Base-by-base conservation (phyloP, 192 early-diverging fungal genomes). In the Entomortierella chlamydospora region DNA sequence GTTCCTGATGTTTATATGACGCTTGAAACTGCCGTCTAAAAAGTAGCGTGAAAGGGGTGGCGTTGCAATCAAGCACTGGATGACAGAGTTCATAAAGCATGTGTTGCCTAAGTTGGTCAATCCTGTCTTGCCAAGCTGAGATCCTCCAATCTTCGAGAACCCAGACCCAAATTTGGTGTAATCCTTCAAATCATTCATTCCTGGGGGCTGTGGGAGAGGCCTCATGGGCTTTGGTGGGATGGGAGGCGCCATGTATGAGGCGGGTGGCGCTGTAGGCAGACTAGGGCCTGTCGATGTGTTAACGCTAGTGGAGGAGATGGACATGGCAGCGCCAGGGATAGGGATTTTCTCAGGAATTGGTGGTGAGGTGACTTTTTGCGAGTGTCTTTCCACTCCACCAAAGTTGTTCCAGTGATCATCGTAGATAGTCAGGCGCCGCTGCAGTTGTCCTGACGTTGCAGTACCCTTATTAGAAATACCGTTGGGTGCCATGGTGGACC, bases 31-130 rank as follows among this genome's bases (percentile, higher is more conserved):
- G 28, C 91, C 91, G 33, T 86, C 87, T 83, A 89, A 69, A 79
- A 94, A 94, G 78, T 88, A 95, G 10, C 92, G 86, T 17, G 90
- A 85, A 25, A 95, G 83, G 7, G 92, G 91, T 7, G 84, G 71
- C 0, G 94, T 93, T 13, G 88, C 91, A 31, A 86, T 90, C 25
- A 95, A 83, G 58, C 91, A 93, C 64, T 95, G 94, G 52, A 95
- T 87, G 39, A 93, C 87, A 42, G 92, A 89, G 74, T 95, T 95
- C 94, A 94, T 94, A 69, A 88, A 95, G 62, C 94, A 95, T 5
- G 94, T 95, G 71, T 94, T 95, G 60, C 94, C 94, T 59, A 95
- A 73, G 73, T 95, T 95, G 41, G 88, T 90, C 69, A 95, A 67
- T 29, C 94, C 93, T 0, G 91, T 91, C 10, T 86, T 86, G 15